Conservation (phyloP, 2,329 filamentous ascomycete genomes). For the Boeremia lycopersici region DNA sequence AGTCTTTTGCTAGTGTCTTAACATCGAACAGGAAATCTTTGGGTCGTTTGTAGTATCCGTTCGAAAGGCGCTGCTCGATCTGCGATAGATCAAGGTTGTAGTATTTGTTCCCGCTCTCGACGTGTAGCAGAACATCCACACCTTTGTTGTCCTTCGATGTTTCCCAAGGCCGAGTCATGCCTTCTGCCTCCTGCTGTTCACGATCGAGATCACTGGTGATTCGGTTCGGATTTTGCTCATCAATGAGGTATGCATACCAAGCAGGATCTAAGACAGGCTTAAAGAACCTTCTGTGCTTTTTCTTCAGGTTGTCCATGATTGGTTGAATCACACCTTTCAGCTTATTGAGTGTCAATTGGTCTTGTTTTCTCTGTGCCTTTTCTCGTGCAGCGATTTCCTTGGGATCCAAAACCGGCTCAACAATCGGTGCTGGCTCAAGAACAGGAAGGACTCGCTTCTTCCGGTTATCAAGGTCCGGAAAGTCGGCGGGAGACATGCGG, state of each 20-base stretch:
- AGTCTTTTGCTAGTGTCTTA: conserved; percentile 81
- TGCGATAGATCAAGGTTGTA: conserved; percentile 93
- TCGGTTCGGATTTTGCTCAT: conserved; percentile 76
- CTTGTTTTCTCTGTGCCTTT: conserved; percentile 78
- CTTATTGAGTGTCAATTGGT: conserved; percentile 81
- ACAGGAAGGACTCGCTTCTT: conserved; percentile 84
- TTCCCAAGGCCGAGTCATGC: conserved; percentile 73
- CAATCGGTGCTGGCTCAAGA: conserved; percentile 73
- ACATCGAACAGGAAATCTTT: conserved; percentile 91
- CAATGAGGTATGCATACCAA: conserved; percentile 80
- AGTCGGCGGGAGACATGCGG: conserved; percentile 78
- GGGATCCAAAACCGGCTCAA: conserved; percentile 57
- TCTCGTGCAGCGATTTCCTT: conserved; percentile 76
- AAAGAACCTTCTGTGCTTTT: conserved; percentile 86
- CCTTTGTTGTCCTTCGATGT: conserved; percentile 80
- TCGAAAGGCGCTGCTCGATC: conserved; percentile 94
- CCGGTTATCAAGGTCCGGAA: conserved; percentile 83
- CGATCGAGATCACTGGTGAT: conserved; percentile 65
- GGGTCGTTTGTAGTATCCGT: conserved; percentile 92
- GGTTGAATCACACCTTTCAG: conserved; percentile 90
- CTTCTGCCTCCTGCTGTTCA: conserved; percentile 61
- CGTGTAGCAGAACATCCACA: conserved; percentile 76
- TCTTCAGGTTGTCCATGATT: conserved; percentile 96
- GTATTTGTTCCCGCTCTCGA: conserved; percentile 79
- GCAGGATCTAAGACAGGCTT: conserved; percentile 73